Base-by-base conservation (phyloP, 2,329 filamentous ascomycete genomes). In the Penicillium hesseltinei region DNA sequence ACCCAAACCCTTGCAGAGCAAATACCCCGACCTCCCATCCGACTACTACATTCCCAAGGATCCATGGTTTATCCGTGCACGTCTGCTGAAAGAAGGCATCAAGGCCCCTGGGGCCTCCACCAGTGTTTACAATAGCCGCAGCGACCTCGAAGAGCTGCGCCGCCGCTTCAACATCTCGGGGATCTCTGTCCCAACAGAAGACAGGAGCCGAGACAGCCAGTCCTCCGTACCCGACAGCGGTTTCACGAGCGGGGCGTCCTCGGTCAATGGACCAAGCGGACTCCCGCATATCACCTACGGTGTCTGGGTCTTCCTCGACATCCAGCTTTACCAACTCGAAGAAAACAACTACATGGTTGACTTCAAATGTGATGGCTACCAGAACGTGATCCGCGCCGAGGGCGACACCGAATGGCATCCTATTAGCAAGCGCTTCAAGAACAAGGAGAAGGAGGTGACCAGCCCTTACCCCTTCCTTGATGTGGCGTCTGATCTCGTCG, bases 321-420 rank as follows among this genome's bases (percentile, higher is more conserved):
- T 99, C 62, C 94, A 97, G 73, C 88, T 97, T 51, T 97, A 97
- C 75, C 89, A 92, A 71, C 92, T 97, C 80, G 93, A 97, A 73
- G 86, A 87, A 57, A 89, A 90, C 54, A 93, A 94, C 64, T 97
- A 93, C 75, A 88, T 99, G 61, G 94, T 99, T 48, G 94, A 99
- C 74, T 99, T 99, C 81, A 97, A 97, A 73, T 97, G 93, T 73
- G 92, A 94, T 15, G 94, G 94, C 21, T 99, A 99, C 76, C 94
- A 99, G 78, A 91, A 94, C 54, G 88, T 93, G 48, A 85, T 88
- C 63, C 79, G 88, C 50, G 79, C 66, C 19, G 69, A 73, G 23
- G 69, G 70, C 17, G 74, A 75, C 10, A 65, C 68, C 2, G 84
- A 68, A 66, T 84, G 66, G 80, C 73, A 67, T 69, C 78, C 73